Base-by-base conservation (phyloP, 768 basidiomycete genomes). In the Suillus subaureus region DNA sequence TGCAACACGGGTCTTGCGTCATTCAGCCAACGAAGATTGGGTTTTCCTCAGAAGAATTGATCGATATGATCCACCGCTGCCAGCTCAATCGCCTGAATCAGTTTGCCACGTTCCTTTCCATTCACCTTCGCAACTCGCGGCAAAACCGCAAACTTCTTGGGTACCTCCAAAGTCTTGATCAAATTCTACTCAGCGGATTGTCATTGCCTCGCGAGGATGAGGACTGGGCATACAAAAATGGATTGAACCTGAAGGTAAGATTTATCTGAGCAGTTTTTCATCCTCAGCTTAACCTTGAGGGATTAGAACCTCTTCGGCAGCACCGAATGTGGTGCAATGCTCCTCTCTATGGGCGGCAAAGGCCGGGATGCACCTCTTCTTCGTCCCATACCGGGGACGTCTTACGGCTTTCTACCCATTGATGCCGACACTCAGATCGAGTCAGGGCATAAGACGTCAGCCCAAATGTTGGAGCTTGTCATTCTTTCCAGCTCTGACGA, bases 241-340 rank as follows among this genome's bases (percentile, higher is more conserved):
- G 87, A 26, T 81, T 94, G 68, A 86, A 81, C 69, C 76, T 93
- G 63, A 85, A 79, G 73, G 90, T 90, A 75, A 71, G 76, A 47
- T 33, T 2, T 23, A 21, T 61, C 40, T 13, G 18, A 60, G 39
- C 9, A 28, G 6, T 12, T 60, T n/a, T 72, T 69, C 69, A 61
- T 65, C 65, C 61, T 64, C 69, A 33, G 60, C 16, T 61, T 43
- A 28, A 62, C 43, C 45, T 62, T 70, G 45, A 56, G 70, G 26
- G 7, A 37, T 35, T 42, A 91, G 88, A 93, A 92, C 73, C 80
- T 91, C 21, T 93, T 93, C 72, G 92, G 92, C 21, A 91, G 86
- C 75, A 94, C 92, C 2, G 92, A 94, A 80, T 85, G 89, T 66
- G 91, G 90, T 49, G 88, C 85, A 1, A 90, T 90, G 82, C 79